Percentiles rank a stretch among this genome's conserved stretches.
Conservation (phyloP, 139 green algal genomes). For the Chlamydomonas sp. region DNA sequence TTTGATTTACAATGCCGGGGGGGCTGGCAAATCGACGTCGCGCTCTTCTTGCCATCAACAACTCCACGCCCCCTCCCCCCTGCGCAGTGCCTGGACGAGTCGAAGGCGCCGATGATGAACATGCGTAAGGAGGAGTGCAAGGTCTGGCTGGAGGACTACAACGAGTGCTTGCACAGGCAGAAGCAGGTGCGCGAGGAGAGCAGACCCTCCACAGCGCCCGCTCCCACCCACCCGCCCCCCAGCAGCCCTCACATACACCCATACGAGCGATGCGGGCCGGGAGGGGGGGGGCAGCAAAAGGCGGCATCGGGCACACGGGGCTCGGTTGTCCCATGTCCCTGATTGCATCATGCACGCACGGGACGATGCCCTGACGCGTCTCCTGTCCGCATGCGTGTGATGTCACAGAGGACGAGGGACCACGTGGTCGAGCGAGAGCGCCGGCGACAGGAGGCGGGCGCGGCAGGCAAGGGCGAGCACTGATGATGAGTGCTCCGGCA, state of each 20-base stretch:
- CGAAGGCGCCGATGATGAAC: slow-evolving; percentile 30
- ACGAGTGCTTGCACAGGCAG: slow-evolving; percentile 36
- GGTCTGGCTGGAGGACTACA: slow-evolving; percentile 43
- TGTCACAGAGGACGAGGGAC: slow-evolving; percentile 9
- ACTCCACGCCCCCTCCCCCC: background rate
- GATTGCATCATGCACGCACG: too few relatives aligned
- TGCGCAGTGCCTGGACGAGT: slow-evolving; percentile 40
- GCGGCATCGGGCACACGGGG: too few relatives aligned
- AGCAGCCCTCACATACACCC: slow-evolving; percentile 10
- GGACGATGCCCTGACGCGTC: background rate
- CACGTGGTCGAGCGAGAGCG: slow-evolving; percentile 18
- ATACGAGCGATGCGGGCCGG: background rate
- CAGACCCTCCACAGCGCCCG: background rate
- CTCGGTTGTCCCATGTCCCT: too few relatives aligned
- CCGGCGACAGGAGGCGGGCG: slow-evolving; percentile 5
- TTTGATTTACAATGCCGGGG: background rate
- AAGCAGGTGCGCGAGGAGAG: slow-evolving; percentile 25
- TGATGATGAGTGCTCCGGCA: too few relatives aligned
- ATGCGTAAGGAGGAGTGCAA: slow-evolving; percentile 32
- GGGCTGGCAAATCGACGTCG: background rate
- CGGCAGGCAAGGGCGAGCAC: too few relatives aligned
- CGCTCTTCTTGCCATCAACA: background rate
- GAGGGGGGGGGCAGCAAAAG: too few relatives aligned
- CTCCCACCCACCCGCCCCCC: background rate
- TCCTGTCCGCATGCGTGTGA: background rate